Base-by-base conservation (phyloP, 768 basidiomycete genomes). In the Botryobasidium botryosum region DNA sequence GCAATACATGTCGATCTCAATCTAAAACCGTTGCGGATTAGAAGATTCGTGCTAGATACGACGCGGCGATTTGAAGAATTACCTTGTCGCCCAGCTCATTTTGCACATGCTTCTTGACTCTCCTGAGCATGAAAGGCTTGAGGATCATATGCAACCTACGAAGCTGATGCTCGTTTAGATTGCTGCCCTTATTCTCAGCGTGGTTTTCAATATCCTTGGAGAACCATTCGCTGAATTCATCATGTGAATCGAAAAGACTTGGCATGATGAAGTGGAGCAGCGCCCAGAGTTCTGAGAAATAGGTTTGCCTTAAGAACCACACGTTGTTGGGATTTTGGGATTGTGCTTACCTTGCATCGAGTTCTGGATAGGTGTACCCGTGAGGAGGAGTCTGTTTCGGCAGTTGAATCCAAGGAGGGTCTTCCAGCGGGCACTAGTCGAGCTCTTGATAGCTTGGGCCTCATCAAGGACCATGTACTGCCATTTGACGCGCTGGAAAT, bases 381-480 rank as follows among this genome's bases (percentile, higher is more conserved):
- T 99, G 32, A 99, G 68, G 13, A 99, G 70, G 5, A 99, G 68
- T 35, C 94, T 74, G 62, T 99, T 99, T 44, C 94, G 75, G 57
- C 92, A 97, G 26, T 90, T 86, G 61, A 97, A 88, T 15, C 87
- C 83, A 37, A 99, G 74, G 15, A 97, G 67, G 1, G 91, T 92
- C 62, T 96, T 97, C 94, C 94, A 99, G 35, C 94, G 72, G 6
- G 86, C 83, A 61, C 84, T 88, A 20, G 85, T 75, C 20, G 94
- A 90, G 56, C 90, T 92, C 69, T 99, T 99, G 70, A 99, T 97
- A 46, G 96, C 96, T 62, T 99, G 94, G 2, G 94, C 94, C 62
- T 99, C 94, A 55, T 99, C 94, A n/a, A 99, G 69, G 48, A 99
- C 75, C 92, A 97, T 97, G 59, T 97, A 99, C 62, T 99, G 94